Percentiles rank a stretch among this genome's conserved stretches.
Evolutionary conservation across 2,329 filamentous ascomycete species (phyloP).

Genomic region (Diaporthe sp.): DNA sequence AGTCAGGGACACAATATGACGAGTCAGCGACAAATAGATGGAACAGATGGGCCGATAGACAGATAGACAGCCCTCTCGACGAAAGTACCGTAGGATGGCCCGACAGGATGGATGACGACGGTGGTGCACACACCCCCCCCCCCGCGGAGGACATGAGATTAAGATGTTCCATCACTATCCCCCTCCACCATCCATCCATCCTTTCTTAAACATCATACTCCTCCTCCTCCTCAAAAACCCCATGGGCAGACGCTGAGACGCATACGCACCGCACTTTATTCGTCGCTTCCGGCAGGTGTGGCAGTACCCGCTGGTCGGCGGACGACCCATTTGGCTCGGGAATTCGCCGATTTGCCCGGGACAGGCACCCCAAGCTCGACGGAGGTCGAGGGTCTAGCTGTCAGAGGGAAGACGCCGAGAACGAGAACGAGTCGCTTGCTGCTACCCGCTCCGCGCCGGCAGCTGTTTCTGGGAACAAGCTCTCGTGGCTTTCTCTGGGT

Average conservation of each 20-base stretch:
- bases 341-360: constrained; percentile 21
- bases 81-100: not conserved
- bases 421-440: constrained; percentile 10
- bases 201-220: not conserved
- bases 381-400: constrained; percentile 15
- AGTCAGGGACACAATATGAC: not conserved
- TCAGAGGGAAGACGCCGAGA: constrained; percentile 3
- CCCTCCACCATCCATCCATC: not conserved
- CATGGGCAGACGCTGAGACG: constrained; percentile 8
- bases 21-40: constrained; percentile 7
- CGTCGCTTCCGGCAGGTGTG: constrained; percentile 43
- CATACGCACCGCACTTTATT: constrained; percentile 40
- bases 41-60: not conserved
- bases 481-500: constrained; percentile 19
- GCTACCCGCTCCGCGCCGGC: constrained; percentile 7
- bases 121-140: not conserved
- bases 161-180: not conserved
- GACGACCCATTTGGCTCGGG: constrained; percentile 39
- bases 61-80: not conserved
- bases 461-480: not conserved
- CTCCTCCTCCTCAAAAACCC: not conserved
- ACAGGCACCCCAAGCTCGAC: not conserved
- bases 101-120: constrained; percentile 1
- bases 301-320: constrained; percentile 43
- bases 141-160: constrained; percentile 5